A percentile compares a stretch with the other conserved stretches of the same genome.
These are phyloP conservation scores for Crucihimalaya himalaica DNA, from an alignment of 345 rosid species.

Conservation along the genomic window DNA sequence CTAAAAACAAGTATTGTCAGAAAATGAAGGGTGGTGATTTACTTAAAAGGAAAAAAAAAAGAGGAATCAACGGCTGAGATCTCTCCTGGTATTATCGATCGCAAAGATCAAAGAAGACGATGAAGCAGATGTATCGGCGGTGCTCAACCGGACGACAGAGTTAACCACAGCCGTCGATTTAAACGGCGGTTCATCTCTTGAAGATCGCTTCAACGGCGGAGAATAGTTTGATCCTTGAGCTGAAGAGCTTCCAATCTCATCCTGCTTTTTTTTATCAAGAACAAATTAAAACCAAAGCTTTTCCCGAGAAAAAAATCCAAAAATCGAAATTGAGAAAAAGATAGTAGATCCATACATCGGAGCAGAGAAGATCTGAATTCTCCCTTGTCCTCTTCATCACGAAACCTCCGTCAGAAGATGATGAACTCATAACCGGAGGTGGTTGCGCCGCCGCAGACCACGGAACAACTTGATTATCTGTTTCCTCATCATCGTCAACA, in stretches of 20 bases:
- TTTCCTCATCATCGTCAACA: slow-evolving; percentile 39
- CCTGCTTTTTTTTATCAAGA: slow-evolving; percentile 40
- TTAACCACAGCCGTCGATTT: slow-evolving; percentile 46
- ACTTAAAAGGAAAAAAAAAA: neutral
- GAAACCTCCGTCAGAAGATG: slow-evolving; percentile 41
- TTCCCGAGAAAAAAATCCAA: slow-evolving; percentile 26
- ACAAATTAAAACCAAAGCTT: slow-evolving; percentile 7
- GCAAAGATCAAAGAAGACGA: slow-evolving; percentile 37
- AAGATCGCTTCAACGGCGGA: slow-evolving; percentile 30
- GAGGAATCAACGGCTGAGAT: slow-evolving; percentile 43
- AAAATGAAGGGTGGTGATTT: neutral
- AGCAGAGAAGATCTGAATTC: slow-evolving; percentile 33
- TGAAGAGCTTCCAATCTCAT: slow-evolving; percentile 56
- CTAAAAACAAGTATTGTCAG: slow-evolving; percentile 33
- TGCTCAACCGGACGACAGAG: slow-evolving; percentile 40
- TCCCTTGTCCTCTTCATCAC: slow-evolving; percentile 54
- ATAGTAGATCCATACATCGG: slow-evolving; percentile 51
- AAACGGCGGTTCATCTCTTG: slow-evolving; percentile 35
- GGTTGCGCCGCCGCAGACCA: slow-evolving; percentile 37
- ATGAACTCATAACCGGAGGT: slow-evolving; percentile 47
- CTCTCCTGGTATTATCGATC: slow-evolving; percentile 43
- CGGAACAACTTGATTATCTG: slow-evolving; percentile 72
- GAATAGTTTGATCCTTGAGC: slow-evolving; percentile 40
- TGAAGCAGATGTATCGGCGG: slow-evolving; percentile 2
- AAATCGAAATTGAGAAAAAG: too few relatives aligned